These are phyloP conservation scores for Citrullus mucosospermus DNA, from an alignment of 306 rosid species.

Conservation along the genomic window DNA sequence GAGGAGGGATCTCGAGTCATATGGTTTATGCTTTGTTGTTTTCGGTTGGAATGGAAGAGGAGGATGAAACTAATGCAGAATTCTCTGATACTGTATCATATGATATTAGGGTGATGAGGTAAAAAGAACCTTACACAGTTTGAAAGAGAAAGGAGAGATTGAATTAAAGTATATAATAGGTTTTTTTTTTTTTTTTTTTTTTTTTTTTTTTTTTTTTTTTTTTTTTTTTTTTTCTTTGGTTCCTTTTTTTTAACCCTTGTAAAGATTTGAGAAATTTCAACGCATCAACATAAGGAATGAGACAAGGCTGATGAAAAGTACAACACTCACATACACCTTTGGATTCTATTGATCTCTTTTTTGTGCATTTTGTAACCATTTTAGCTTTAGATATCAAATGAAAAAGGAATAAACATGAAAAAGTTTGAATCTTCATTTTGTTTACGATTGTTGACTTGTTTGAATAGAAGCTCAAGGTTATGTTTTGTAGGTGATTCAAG, in stretches of 20 bases:
- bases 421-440: no score
- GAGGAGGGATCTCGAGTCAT: neutral
- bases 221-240: neutral
- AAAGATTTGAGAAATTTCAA: neutral
- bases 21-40: neutral
- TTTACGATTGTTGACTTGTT: no score
- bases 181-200: neutral
- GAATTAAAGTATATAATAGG: slow-evolving; percentile 8
- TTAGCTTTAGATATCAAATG: neutral
- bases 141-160: neutral
- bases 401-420: neutral
- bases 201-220: neutral
- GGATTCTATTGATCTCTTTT: neutral
- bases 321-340: slow-evolving; percentile 2
- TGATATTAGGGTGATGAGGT: slow-evolving; percentile 1
- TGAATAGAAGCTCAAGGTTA: no score
- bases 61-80: neutral
- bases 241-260: neutral
- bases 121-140: neutral
- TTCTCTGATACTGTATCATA: slow-evolving; percentile 8
- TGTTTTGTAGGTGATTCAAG: no score
- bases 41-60: neutral
- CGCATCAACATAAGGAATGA: slow-evolving; percentile 4
- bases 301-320: neutral
- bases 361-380: neutral